Evolutionary conservation across 495 filamentous ascomycete species (phyloP).

Genomic region (Penicillium bialowiezense): DNA sequence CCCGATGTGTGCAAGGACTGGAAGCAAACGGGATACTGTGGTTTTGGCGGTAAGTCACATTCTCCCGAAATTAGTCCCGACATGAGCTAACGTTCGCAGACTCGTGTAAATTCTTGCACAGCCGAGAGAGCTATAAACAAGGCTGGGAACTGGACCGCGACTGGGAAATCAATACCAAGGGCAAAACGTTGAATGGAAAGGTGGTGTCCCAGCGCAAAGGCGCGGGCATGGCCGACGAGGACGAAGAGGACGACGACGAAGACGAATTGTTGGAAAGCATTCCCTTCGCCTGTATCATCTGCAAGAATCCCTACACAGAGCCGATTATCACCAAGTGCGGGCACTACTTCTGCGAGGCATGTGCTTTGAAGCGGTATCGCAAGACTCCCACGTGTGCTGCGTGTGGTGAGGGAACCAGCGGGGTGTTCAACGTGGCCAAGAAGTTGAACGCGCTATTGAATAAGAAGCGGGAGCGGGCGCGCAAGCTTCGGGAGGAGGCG

Average conservation of each 20-base stretch:
- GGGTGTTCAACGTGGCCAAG: conserved; percentile 89
- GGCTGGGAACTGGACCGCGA: conserved; percentile 95
- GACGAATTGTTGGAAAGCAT: conserved; percentile 80
- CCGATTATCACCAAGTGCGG: conserved; percentile 88
- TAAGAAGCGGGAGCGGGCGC: conserved; percentile 72
- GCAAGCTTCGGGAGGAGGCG: conserved; percentile 65
- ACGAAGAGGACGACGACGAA: conserved; percentile 60
- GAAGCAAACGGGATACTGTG: conserved; percentile 78
- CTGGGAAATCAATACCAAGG: conserved; percentile 83
- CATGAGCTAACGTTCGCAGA: neutral
- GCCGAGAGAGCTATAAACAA: conserved; percentile 82
- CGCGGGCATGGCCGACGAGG: conserved; percentile 42
- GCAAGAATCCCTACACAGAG: conserved; percentile 72
- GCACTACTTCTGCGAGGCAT: conserved; percentile 92
- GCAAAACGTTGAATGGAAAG: conserved; percentile 62
- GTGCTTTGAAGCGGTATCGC: conserved; percentile 79
- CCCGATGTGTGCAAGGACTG: conserved; percentile 97
- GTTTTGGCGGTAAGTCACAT: conserved; percentile 44
- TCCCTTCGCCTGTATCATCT: conserved; percentile 95
- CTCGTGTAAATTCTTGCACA: conserved; percentile 80
- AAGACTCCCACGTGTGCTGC: conserved; percentile 80
- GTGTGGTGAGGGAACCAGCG: conserved; percentile 79
- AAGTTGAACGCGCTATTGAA: conserved; percentile 76
- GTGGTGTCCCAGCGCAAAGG: conserved; percentile 54
- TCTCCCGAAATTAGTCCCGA: neutral